Evolutionary conservation across 352 stramenopile species (phyloP).

Genomic region (Phytophthora idaei): DNA sequence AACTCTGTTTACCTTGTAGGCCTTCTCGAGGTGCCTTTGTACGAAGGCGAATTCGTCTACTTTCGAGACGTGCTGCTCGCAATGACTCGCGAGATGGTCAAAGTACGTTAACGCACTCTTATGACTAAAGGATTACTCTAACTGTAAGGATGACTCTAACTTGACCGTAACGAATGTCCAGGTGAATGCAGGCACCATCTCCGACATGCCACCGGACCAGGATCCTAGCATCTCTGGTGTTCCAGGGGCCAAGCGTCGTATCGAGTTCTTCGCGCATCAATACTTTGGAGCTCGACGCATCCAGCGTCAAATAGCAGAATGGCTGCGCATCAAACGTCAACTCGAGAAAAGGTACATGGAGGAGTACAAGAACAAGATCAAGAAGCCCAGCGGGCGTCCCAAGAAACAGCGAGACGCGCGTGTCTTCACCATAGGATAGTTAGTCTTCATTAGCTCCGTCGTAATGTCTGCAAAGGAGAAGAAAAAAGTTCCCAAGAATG

Average conservation of each 20-base stretch:
- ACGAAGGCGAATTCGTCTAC: conserved; percentile 81
- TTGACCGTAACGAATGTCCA: not conserved
- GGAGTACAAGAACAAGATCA: conserved; percentile 89
- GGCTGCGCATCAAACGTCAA: conserved; percentile 73
- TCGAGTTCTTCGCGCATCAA: conserved; percentile 72
- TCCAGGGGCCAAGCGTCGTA: conserved; percentile 33
- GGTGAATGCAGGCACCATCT: conserved; percentile 50
- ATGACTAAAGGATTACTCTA: not conserved
- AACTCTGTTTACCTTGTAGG: conserved; percentile 28
- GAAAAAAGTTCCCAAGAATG: not conserved
- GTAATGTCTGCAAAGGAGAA: conserved; percentile 2
- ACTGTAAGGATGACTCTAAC: not conserved
- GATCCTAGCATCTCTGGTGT: conserved; percentile 29
- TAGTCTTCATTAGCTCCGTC: not conserved
- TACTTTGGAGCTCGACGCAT: conserved; percentile 71
- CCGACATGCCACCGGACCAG: conserved; percentile 42
- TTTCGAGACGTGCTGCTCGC: conserved; percentile 89
- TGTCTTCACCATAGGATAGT: conserved; percentile 76
- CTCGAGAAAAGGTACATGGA: conserved; percentile 78
- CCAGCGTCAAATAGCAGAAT: conserved; percentile 58
- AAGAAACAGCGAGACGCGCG: conserved; percentile 79
- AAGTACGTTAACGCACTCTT: conserved; percentile 44
- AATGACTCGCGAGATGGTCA: conserved; percentile 82
- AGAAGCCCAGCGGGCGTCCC: conserved; percentile 74
- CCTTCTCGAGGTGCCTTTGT: conserved; percentile 77